Conservation (phyloP, 2,329 filamentous ascomycete species). For the Ascochyta lentis region DNA sequence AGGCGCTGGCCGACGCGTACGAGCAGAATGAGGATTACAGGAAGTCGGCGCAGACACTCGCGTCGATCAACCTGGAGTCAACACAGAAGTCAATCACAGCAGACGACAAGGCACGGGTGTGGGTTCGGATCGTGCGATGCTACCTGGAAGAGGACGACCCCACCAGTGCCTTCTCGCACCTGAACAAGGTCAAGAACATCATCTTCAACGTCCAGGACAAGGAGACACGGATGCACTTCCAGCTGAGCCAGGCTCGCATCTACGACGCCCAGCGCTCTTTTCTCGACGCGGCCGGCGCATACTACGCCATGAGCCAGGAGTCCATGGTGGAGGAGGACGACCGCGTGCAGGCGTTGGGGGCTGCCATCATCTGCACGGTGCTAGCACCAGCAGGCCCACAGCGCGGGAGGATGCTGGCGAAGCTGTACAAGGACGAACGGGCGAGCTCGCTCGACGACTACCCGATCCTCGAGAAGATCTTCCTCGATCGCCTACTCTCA, state of each 20-base stretch:
- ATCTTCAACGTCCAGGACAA: conserved; percentile 79
- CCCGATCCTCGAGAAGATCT: conserved; percentile 95
- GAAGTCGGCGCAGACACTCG: conserved; percentile 77
- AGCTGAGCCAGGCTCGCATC: conserved; percentile 90
- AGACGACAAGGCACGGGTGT: conserved; percentile 81
- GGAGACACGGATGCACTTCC: conserved; percentile 81
- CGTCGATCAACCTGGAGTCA: conserved; percentile 85
- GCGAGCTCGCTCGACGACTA: conserved; percentile 77
- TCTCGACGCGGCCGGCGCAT: conserved; percentile 83
- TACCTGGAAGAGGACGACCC: conserved; percentile 95
- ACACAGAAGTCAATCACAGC: conserved; percentile 85
- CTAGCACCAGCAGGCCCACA: conserved; percentile 89
- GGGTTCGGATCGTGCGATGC: conserved; percentile 93
- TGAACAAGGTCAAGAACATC: conserved; percentile 95
- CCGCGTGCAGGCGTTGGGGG: conserved; percentile 80
- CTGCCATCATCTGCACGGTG: conserved; percentile 90
- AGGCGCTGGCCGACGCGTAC: conserved; percentile 82
- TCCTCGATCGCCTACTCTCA: conserved; percentile 82
- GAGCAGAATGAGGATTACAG: conserved; percentile 82
- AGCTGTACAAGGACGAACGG: conserved; percentile 93
- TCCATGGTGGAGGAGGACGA: conserved; percentile 84
- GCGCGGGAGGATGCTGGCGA: conserved; percentile 78
- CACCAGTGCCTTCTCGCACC: conserved; percentile 79
- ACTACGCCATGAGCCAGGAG: conserved; percentile 85
- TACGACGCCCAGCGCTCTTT: conserved; percentile 90